Evolutionary conservation across 495 filamentous ascomycete species (phyloP), one percentile per base, ranked within the genome.

Genomic region (Elasticomyces elasticus): DNA sequence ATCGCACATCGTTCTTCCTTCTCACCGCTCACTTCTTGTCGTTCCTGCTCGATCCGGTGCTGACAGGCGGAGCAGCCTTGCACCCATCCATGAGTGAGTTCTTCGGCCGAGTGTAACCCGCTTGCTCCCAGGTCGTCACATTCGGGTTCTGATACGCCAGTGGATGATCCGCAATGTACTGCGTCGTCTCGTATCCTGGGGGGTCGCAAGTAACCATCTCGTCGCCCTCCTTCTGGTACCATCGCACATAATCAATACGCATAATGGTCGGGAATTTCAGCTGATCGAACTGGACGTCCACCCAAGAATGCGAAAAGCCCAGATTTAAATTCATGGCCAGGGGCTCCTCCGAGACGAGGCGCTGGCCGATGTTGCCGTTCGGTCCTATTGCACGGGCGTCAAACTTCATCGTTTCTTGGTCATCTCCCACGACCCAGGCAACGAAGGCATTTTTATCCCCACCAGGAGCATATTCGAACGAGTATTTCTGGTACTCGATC

Each of bases 331-430:
- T 69, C 5, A 87, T 65, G 5, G 77, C 58, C 80, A 89, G 77
- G 2, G 85, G 86, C 52, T 89, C 86, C 51, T 78, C 65, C 0
- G 84, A 83, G 52, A 88, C 79, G 26, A 78, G 67, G 26, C 85
- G 73, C 60, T 84, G 79, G 26, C 85, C 84, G 52, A 89, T 69
- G 61, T 89, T 88, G 27, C 84, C 86, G 46, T 88, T 87, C 2
- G 82, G 81, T 11, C 82, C 76, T 19, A 87, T 69, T 15, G 85
- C 75, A 22, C 76, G 73, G 7, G 71, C 78, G 51, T 86, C 81
- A 24, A 88, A 65, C 28, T 76, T 83, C 82, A 81, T 87, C 17
- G 78, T 83, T 45, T 80, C 75, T 4, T 77, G 70, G 31, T 77
- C 70, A 30, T 78, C 72, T 11, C 82, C 85, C 47, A 89, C 76